Conservation (phyloP, 345 rosid genomes). For the Geranium rotundifolium region DNA sequence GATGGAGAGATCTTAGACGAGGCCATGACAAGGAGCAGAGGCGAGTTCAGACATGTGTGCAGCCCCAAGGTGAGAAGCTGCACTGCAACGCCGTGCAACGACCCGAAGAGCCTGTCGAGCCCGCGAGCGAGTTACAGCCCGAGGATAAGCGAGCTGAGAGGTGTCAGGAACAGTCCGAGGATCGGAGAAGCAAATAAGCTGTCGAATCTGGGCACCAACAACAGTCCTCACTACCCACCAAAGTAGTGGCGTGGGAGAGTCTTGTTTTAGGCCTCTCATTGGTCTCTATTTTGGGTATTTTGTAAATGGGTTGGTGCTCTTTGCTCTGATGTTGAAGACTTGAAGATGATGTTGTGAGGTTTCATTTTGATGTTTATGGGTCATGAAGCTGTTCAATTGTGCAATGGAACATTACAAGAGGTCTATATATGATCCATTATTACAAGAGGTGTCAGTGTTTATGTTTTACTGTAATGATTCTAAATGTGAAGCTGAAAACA, state of each 20-base stretch:
- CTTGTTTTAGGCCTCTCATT: too few relatives aligned
- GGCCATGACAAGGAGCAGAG: constrained; percentile 83
- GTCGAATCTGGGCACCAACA: constrained; percentile 61
- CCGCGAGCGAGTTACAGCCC: constrained; percentile 46
- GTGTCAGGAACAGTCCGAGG: constrained; percentile 42
- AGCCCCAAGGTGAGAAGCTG: constrained; percentile 76
- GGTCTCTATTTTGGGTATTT: neutral
- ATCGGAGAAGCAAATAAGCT: constrained; percentile 22
- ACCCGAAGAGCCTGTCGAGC: constrained; percentile 32
- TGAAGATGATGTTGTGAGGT: too few relatives aligned
- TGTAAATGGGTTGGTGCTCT: neutral
- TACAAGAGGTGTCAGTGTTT: neutral
- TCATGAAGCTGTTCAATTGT: too few relatives aligned
- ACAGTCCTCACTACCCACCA: constrained; percentile 43
- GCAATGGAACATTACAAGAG: too few relatives aligned
- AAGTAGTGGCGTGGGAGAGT: constrained; percentile 2
- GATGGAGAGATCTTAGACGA: constrained; percentile 77
- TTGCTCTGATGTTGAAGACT: neutral
- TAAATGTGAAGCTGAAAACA: neutral
- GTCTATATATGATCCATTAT: too few relatives aligned
- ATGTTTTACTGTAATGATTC: neutral
- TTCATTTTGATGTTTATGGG: too few relatives aligned
- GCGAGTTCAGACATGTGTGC: constrained; percentile 65
- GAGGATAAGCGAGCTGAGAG: constrained; percentile 49
- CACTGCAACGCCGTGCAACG: constrained; percentile 45